A percentile compares a stretch with the other conserved stretches of the same genome.
phyloP scores from a whole-genome alignment of 352 stramenopile genomes.

The Phytophthora boehmeriae region DNA sequence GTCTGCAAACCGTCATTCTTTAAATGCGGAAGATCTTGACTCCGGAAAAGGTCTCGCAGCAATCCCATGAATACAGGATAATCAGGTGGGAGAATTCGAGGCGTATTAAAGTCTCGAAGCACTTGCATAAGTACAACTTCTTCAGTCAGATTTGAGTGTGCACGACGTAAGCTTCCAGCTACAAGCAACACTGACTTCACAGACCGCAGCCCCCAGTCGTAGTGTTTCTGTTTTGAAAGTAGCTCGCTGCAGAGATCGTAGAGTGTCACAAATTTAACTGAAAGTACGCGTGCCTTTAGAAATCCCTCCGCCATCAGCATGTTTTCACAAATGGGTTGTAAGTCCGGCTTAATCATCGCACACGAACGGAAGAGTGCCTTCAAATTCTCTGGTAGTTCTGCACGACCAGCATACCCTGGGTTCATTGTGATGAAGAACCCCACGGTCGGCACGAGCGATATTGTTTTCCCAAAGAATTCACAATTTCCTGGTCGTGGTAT shows the following conservation, averaged over 20 bases:
- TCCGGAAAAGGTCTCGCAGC: constrained; percentile 94
- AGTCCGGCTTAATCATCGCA: constrained; percentile 92
- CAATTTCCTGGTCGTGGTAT: constrained; percentile 67
- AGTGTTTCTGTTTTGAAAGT: constrained; percentile 89
- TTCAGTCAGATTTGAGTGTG: constrained; percentile 82
- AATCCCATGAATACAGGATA: constrained; percentile 95
- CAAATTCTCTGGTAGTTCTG: constrained; percentile 92
- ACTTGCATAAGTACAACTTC: constrained; percentile 95
- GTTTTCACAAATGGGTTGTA: constrained; percentile 94
- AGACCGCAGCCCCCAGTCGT: constrained; percentile 95
- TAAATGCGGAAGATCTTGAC: constrained; percentile 38
- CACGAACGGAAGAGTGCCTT: constrained; percentile 93
- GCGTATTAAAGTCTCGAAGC: constrained; percentile 96
- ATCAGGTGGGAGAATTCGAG: constrained; percentile 92
- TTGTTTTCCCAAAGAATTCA: constrained; percentile 91
- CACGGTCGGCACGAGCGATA: constrained; percentile 83
- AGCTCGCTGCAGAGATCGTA: constrained; percentile 90
- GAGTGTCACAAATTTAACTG: constrained; percentile 91
- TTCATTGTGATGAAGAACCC: constrained; percentile 97
- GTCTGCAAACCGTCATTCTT: constrained; percentile 54
- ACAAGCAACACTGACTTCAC: constrained; percentile 97
- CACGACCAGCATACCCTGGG: constrained; percentile 90
- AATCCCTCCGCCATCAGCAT: constrained; percentile 96
- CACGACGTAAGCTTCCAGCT: constrained; percentile 92
- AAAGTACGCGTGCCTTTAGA: constrained; percentile 77